These are phyloP conservation scores for Aspergillus carlsbadensis DNA, from an alignment of 495 filamentous ascomycete species.

Conservation along the genomic window DNA sequence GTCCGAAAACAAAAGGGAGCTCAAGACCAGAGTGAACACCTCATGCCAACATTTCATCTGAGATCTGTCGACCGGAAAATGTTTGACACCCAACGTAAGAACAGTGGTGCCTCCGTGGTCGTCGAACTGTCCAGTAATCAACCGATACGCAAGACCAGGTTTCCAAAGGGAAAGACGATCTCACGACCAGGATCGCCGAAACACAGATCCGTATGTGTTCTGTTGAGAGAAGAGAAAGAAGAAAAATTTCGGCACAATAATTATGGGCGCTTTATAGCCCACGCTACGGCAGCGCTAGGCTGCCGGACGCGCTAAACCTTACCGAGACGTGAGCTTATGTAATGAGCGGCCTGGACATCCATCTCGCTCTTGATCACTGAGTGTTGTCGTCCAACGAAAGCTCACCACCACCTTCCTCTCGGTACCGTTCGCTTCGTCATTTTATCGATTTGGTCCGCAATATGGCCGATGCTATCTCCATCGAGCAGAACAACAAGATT, in stretches of 20 bases:
- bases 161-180: conserved; percentile 37
- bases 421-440: neutral
- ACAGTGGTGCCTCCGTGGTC: conserved; percentile 73
- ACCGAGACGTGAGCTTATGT: conserved; percentile 24
- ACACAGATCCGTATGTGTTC: conserved; percentile 75
- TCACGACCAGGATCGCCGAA: conserved; percentile 64
- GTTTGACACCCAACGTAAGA: conserved; percentile 63
- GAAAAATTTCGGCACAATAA: conserved; percentile 12
- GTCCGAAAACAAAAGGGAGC: conserved; percentile 57
- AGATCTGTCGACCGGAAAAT: conserved; percentile 90
- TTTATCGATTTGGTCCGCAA: conserved; percentile 21
- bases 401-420: neutral
- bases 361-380: neutral
- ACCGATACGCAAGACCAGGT: conserved; percentile 58
- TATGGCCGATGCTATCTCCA: conserved; percentile 79
- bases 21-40: conserved; percentile 53
- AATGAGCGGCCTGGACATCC: conserved; percentile 1
- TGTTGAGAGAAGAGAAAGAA: conserved; percentile 39
- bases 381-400: neutral
- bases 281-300: conserved; percentile 26
- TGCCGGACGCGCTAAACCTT: conserved; percentile 27
- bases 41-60: conserved; percentile 61
- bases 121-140: conserved; percentile 82
- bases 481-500: conserved; percentile 94
- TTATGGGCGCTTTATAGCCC: conserved; percentile 31